These are phyloP conservation scores for Trichophyton schoenleinii DNA, from an alignment of 2,329 filamentous ascomycete genomes.

Conservation along the genomic window DNA sequence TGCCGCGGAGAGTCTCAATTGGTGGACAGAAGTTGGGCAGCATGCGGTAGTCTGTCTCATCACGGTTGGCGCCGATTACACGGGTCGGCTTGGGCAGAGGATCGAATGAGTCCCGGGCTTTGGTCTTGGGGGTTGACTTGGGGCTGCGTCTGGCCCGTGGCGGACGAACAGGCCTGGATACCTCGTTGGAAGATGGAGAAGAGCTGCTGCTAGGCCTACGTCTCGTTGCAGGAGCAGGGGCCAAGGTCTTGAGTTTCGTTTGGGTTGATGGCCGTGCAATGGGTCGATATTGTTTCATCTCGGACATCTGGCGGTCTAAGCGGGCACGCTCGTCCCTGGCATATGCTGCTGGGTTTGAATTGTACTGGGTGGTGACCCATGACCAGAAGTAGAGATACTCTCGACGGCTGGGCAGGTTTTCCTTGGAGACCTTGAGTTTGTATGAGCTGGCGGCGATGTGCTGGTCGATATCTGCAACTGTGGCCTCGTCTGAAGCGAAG, in stretches of 20 bases:
- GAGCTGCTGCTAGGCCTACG: constrained; percentile 12
- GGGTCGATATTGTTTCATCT: constrained; percentile 29
- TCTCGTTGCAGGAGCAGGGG: constrained; percentile 29
- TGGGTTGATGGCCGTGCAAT: constrained; percentile 16
- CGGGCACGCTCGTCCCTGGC: constrained; percentile 31
- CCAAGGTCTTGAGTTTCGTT: constrained; percentile 28
- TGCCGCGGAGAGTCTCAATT: constrained; percentile 49
- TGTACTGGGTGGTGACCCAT: constrained; percentile 32
- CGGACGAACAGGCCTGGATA: constrained; percentile 16
- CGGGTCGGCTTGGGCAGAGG: constrained; percentile 32
- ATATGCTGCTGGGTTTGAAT: constrained; percentile 34
- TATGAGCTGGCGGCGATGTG: constrained; percentile 23
- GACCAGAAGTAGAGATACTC: constrained; percentile 34
- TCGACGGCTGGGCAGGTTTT: constrained; percentile 31
- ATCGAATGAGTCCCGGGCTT: constrained; percentile 27
- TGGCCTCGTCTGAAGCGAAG: constrained; percentile 25
- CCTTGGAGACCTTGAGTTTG: constrained; percentile 29
- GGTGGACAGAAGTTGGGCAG: constrained; percentile 64
- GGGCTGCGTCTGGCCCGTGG: constrained; percentile 29
- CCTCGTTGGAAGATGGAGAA: constrained; percentile 17
- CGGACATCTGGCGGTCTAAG: constrained; percentile 28
- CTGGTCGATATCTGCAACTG: constrained; percentile 28
- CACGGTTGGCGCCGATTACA: constrained; percentile 49
- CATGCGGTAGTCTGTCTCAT: constrained; percentile 67
- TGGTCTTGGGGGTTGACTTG: constrained; percentile 31